Percentiles rank a stretch among this genome's conserved stretches.
Evolutionary conservation across 2,329 filamentous ascomycete species (phyloP).

Genomic region (Aureobasidium uvarum): DNA sequence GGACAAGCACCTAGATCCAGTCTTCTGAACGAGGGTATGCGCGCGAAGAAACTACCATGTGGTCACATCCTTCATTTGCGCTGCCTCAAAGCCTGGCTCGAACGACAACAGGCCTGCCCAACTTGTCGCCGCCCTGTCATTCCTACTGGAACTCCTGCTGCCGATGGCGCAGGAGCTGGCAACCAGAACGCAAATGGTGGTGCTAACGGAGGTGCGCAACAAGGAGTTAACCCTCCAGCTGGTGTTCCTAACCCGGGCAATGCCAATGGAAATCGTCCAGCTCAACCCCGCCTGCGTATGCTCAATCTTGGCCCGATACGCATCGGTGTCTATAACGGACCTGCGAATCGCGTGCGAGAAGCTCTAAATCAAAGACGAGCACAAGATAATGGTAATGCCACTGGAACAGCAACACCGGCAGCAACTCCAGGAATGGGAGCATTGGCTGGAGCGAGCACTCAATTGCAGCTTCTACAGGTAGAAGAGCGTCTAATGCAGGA

Average conservation of each 20-base stretch:
- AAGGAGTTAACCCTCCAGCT: slow-evolving; percentile 9
- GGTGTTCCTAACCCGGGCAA: slow-evolving; percentile 17
- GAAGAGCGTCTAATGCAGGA: slow-evolving; percentile 69
- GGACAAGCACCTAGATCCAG: slow-evolving; percentile 32
- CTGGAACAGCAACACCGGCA: slow-evolving; percentile 30
- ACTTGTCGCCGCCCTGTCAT: slow-evolving; percentile 82
- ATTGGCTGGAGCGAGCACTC: slow-evolving; percentile 36
- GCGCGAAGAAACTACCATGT: slow-evolving; percentile 94
- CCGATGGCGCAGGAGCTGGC: not conserved
- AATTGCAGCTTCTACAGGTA: slow-evolving; percentile 62
- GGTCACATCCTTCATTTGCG: slow-evolving; percentile 93
- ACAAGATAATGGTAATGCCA: not conserved
- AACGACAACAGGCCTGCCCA: slow-evolving; percentile 94
- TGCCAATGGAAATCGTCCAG: slow-evolving; percentile 6
- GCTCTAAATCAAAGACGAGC: slow-evolving; percentile 34
- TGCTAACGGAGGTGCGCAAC: slow-evolving; percentile 1
- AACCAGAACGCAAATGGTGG: slow-evolving; percentile 10
- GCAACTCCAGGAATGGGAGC: slow-evolving; percentile 28
- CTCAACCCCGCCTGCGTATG: slow-evolving; percentile 43
- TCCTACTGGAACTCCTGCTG: slow-evolving; percentile 27
- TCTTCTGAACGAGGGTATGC: slow-evolving; percentile 64
- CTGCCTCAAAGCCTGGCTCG: slow-evolving; percentile 94
- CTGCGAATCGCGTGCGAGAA: slow-evolving; percentile 49
- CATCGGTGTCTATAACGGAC: slow-evolving; percentile 64
- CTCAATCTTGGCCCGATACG: slow-evolving; percentile 73